Base-by-base conservation (phyloP, 805 yeast genomes). In the Hanseniaspora lindneri region DNA sequence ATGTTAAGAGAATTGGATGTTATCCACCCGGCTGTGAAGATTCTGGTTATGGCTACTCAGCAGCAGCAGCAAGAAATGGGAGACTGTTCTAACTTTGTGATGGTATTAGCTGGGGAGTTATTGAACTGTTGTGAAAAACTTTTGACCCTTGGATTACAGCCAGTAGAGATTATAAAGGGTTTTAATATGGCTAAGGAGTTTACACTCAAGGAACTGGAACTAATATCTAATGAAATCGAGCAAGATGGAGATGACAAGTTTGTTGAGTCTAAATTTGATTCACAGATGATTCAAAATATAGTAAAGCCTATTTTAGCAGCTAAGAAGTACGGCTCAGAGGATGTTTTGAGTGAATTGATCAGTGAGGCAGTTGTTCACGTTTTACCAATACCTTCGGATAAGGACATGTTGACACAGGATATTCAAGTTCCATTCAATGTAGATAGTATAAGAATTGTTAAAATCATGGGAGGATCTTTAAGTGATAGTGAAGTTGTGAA, bases 1-100 rank as follows among this genome's bases (percentile, higher is more conserved):
- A 92, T 92, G 80, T 72, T 92, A 52, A 77, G 82, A 55, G 97
- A 92, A 65, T 70, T 89, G 49, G 96, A 89, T 54, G 86, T 89
- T 55, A 87, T 92, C 41, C 97, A 89, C 63, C 98, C 98, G 5
- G 97, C 96, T 2, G 98, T 92, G 10, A 92, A 89, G 66, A 77
- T 92, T 41, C 74, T 92, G 53, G 92, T 89, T 49, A 87, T 87
- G 96, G 95, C 97, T 19, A 79, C 94, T 13, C 84, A 89, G 63
- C 98, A 92, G 69, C 98, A 92, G 68, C 95, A 92, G 64, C 75
- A 78, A 57, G 98, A 89, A 70, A 83, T 89, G 86, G 98, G 98
- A 52, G 98, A 92, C 66, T 85, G 84, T 59, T 84, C 96, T 21
- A 92, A 89, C 65, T 74, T 88, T 54, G 97, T 92, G 36, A 75